These are phyloP conservation scores for Phaeotremella skinneri DNA, from an alignment of 768 basidiomycete species.

Conservation along the genomic window DNA sequence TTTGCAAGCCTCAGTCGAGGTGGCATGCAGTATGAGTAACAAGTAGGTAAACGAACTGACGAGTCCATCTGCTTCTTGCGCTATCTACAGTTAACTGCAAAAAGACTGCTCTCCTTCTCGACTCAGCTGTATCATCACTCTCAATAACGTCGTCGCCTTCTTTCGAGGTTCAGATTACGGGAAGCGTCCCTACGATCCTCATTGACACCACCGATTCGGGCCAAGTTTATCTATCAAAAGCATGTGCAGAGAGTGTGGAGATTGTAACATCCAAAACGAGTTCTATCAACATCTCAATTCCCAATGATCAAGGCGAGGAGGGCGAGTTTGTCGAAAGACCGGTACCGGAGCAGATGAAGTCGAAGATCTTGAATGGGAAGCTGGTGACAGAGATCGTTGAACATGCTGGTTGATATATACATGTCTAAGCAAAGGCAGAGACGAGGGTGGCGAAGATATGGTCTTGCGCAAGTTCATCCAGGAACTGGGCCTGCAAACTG, in stretches of 20 bases:
- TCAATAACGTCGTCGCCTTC: conserved; percentile 88
- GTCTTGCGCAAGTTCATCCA: neutral
- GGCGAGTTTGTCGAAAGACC: conserved; percentile 86
- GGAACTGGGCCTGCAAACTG: too few relatives aligned
- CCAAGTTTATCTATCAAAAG: conserved; percentile 85
- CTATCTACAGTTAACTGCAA: conserved; percentile 69
- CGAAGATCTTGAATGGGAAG: conserved; percentile 73
- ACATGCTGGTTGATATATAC: conserved; percentile 62
- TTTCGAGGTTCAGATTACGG: conserved; percentile 87
- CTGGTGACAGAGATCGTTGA: conserved; percentile 85
- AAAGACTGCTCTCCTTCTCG: conserved; percentile 82
- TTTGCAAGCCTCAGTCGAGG: conserved; percentile 17
- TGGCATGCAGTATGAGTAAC: neutral
- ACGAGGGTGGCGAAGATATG: neutral
- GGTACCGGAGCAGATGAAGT: conserved; percentile 94
- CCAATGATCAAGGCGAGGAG: conserved; percentile 72
- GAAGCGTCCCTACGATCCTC: conserved; percentile 84
- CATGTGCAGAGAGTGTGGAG: conserved; percentile 68
- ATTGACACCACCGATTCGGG: conserved; percentile 94
- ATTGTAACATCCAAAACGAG: conserved; percentile 94
- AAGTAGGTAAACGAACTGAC: neutral
- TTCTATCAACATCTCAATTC: conserved; percentile 83
- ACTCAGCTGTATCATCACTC: conserved; percentile 87
- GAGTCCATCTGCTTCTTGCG: neutral
- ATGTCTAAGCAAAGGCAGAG: neutral